Conservation (phyloP, 345 rosid species). For the Gossypium australe region DNA sequence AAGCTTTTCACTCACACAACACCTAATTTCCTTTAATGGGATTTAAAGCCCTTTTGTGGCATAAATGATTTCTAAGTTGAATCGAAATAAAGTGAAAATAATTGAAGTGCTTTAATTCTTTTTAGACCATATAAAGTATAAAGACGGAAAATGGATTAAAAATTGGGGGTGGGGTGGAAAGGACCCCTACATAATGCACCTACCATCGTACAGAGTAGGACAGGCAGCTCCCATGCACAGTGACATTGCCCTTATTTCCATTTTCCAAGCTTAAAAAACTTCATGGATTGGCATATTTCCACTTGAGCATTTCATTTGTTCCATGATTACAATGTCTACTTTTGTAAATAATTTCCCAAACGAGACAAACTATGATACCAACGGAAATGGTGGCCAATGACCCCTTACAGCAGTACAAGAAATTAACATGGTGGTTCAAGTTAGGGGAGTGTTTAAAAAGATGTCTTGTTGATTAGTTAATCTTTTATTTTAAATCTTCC, state of each 20-base stretch:
- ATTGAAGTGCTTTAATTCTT: conserved; percentile 1
- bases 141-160: neutral
- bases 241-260: neutral
- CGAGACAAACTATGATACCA: conserved; percentile 4
- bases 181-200: conserved; percentile 10
- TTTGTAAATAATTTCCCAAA: neutral
- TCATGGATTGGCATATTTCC: neutral
- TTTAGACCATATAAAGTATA: neutral
- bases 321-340: neutral
- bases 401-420: neutral
- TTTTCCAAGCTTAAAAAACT: neutral
- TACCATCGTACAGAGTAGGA: neutral
- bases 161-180: neutral
- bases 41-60: neutral
- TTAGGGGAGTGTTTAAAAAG: neutral
- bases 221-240: neutral
- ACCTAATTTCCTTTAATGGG: neutral
- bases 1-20: neutral
- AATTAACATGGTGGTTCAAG: neutral
- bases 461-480: neutral
- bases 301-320: neutral
- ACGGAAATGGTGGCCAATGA: neutral
- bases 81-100: conserved; percentile 9
- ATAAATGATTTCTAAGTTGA: neutral
- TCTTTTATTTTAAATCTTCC: conserved; percentile 6